Base-by-base conservation (phyloP, 2,329 filamentous ascomycete species). In the Didymellaceae sp. region DNA sequence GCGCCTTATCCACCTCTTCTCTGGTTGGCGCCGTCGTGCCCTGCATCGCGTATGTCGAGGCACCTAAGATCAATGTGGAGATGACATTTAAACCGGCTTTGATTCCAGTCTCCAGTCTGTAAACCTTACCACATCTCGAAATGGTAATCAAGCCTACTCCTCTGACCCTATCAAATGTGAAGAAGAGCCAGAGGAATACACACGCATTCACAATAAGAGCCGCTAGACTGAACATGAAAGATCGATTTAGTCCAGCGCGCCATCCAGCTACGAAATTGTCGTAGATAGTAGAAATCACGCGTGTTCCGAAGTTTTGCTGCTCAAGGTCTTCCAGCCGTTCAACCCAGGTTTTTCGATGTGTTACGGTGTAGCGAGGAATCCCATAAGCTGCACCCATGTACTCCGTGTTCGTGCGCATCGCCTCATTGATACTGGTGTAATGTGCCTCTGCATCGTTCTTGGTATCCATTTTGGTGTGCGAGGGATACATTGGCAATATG, bases 81-180 rank as follows among this genome's bases (percentile, higher is more conserved):
- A 80, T 61, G 1, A 73, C 53, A 63, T 83, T 83, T 58, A 83
- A 25, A 1, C 45, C 54, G 13, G 81, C 59, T 64, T 83, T 80
- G 1, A 78, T 52, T 8, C 39, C 51, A 1, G 44, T 52, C 32
- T 58, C 58, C 10, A 58, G 20, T 8, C 21, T 24, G 5, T 40
- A 22, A 7, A 60, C 24, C 7, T 46, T 48, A 0, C 34, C 39
- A 33, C 70, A 72, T 11, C 55, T 52, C 2, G 64, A 65, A 2
- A 51, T 45, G 32, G 47, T 61, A 25, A 63, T 33, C 1, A 42
- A 17, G 6, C 49, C 53, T 5, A 26, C 53, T 7, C 54, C 49
- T 2, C 7, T n/a, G 1, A 7, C 11, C 4, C 18, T 5, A 5
- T 38, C 13, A 35, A 42, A 51, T 4, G 9, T 40, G 8, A 25